A percentile compares a stretch with the other conserved stretches of the same genome.
These are phyloP conservation scores for Fomitopsis betulina DNA, from an alignment of 1,284 basidiomycete species.

Conservation along the genomic window DNA sequence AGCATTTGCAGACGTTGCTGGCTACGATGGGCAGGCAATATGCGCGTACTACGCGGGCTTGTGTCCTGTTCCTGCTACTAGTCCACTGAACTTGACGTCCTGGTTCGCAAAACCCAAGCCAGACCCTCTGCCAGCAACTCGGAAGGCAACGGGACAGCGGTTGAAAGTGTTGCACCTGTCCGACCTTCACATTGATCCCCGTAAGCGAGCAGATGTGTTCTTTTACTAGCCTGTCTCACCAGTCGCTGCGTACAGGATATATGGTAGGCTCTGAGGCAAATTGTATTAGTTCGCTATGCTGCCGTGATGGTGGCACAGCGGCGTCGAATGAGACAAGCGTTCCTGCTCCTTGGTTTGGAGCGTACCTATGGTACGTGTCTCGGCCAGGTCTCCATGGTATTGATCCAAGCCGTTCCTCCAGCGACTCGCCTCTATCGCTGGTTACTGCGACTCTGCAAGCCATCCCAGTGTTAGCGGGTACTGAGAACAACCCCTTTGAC, in stretches of 20 bases:
- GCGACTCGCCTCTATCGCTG: constrained; percentile 69
- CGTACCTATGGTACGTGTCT: constrained; percentile 52
- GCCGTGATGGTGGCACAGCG: constrained; percentile 51
- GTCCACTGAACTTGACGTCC: constrained; percentile 46
- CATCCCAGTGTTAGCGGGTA: constrained; percentile 67
- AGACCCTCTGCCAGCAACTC: constrained; percentile 49
- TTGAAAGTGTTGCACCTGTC: constrained; percentile 75
- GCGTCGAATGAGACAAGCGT: constrained; percentile 43
- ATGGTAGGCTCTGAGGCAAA: constrained; percentile 71
- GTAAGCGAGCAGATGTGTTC: constrained; percentile 33
- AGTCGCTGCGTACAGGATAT: constrained; percentile 45
- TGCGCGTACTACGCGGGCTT: constrained; percentile 50
- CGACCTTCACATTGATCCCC: constrained; percentile 76
- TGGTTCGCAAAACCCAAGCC: constrained; percentile 72
- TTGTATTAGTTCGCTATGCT: constrained; percentile 68
- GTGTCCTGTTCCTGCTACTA: constrained; percentile 47
- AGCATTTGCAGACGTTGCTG: constrained; percentile 59
- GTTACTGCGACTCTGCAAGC: constrained; percentile 58
- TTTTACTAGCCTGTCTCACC: not conserved
- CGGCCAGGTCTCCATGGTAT: not conserved
- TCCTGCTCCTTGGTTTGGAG: constrained; percentile 66
- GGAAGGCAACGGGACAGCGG: constrained; percentile 54
- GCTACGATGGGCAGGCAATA: constrained; percentile 60
- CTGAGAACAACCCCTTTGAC: constrained; percentile 54
- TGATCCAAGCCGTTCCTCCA: constrained; percentile 21